Evolutionary conservation across 768 basidiomycete genomes (phyloP).

Genomic region (Termitomyces sp.): DNA sequence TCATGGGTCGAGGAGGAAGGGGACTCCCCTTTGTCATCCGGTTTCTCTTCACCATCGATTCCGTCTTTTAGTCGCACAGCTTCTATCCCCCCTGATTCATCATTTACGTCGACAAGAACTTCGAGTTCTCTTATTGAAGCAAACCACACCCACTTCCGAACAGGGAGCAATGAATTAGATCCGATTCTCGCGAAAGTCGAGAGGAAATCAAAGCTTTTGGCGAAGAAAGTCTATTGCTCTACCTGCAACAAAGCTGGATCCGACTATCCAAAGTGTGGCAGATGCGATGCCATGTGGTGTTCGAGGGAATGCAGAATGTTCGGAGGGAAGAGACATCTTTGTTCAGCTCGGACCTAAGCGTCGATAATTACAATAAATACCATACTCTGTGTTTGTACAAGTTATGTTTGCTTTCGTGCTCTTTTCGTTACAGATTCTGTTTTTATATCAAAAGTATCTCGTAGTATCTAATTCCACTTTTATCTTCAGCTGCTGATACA

Average conservation of each 20-base stretch:
- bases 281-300: constrained; percentile 61
- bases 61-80: constrained; percentile 43
- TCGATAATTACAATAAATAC: background rate
- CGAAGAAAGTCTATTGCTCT: constrained; percentile 37
- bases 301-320: constrained; percentile 57
- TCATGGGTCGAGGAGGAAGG: constrained; percentile 16
- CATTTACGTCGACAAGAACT: constrained; percentile 19
- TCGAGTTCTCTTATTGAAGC: constrained; percentile 12
- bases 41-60: constrained; percentile 18
- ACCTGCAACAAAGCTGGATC: constrained; percentile 50
- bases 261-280: constrained; percentile 61
- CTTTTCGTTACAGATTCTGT: background rate
- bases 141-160: constrained; percentile 8
- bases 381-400: background rate
- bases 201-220: constrained; percentile 47
- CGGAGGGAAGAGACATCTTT: constrained; percentile 50
- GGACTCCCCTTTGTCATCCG: constrained; percentile 20
- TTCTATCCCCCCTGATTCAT: constrained; percentile 21
- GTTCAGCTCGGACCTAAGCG: constrained; percentile 20
- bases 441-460: background rate
- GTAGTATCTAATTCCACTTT: background rate
- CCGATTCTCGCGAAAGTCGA: constrained; percentile 53
- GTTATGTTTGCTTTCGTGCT: background rate
- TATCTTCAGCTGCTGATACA: background rate
- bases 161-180: constrained; percentile 26